Evolutionary conservation across 345 rosid species (phyloP), one percentile per base, ranked within the genome.

Genomic region (Cardamine resedifolia): DNA sequence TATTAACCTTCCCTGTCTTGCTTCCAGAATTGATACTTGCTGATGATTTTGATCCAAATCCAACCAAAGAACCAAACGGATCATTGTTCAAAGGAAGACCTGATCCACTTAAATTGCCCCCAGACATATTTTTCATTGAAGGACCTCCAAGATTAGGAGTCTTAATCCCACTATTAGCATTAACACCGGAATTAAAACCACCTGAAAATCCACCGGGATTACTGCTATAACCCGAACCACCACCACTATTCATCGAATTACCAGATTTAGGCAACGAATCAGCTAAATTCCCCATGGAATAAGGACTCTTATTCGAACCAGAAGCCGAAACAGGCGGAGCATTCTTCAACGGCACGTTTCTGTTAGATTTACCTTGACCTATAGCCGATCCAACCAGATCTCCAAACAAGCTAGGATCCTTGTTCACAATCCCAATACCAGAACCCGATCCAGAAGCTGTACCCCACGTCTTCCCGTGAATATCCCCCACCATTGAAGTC

Each of bases 371-470:
- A 3, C 92, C 97, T 39, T 80, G 84, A 2, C 91, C 99, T 23
- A 95, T 71, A 16, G 95, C 96, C 48, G 98, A 95, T 64, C 81
- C 80, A 7, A 95, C 83, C 71, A 95, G 87, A 87, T 95, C 98
- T 34, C 88, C 96, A 56, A 94, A 94, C 83, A 91, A 83, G 68
- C 84, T 84, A 0, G 96, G 88, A 47, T 81, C 85, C 80, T 89
- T 91, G n/a, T 83, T 82, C 10, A 70, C 91, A 51, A 87, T 77
- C 72, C 96, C 97, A 36, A 86, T 71, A 59, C 89, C 88, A 0
- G 74, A 68, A 19, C 86, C 85, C 2, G 92, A 79, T 59, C 81
- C 67, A 4, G 72, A 77, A 4, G 86, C 27, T 9, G 97, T 79
- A 6, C 76, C 53, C 99, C 97, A 95, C 61, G 85, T 91, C 85